Percentiles rank a stretch among this genome's conserved stretches.
Conservation (phyloP, 768 basidiomycete genomes). For the Boletus patriciae region DNA sequence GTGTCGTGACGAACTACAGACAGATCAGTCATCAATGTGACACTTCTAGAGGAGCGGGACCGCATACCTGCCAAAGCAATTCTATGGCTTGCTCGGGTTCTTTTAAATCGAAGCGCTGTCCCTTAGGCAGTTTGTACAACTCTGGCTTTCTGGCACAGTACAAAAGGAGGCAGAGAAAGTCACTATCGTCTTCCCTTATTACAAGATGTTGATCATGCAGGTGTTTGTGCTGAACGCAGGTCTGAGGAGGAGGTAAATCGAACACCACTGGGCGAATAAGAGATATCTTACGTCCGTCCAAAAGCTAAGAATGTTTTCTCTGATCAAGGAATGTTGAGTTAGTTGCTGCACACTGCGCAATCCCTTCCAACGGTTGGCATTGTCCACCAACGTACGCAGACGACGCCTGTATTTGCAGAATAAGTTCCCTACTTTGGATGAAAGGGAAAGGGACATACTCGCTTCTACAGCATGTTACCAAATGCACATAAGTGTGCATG, state of each 20-base stretch:
- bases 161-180: conserved; percentile 20
- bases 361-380: conserved; percentile 9
- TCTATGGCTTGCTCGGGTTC: conserved; percentile 24
- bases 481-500: conserved; percentile 25
- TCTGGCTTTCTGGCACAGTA: conserved; percentile 22
- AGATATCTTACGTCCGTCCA: conserved; percentile 10
- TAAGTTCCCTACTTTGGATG: background rate
- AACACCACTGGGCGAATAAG: background rate
- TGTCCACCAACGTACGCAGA: conserved; percentile 6
- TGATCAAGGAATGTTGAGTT: conserved; percentile 16
- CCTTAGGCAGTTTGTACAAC: conserved; percentile 7
- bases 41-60: background rate
- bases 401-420: conserved; percentile 2
- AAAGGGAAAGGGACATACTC: background rate
- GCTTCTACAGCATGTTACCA: conserved; percentile 16
- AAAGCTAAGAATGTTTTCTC: conserved; percentile 7
- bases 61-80: conserved; percentile 22
- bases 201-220: background rate
- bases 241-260: conserved; percentile 8
- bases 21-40: background rate
- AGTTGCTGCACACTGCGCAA: conserved; percentile 23
- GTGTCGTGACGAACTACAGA: conserved; percentile 15
- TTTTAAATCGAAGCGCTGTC: background rate
- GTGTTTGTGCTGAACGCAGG: conserved; percentile 13
- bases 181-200: conserved; percentile 14